Conservation (phyloP, 805 yeast species). For the Metschnikowia reukaufii region DNA sequence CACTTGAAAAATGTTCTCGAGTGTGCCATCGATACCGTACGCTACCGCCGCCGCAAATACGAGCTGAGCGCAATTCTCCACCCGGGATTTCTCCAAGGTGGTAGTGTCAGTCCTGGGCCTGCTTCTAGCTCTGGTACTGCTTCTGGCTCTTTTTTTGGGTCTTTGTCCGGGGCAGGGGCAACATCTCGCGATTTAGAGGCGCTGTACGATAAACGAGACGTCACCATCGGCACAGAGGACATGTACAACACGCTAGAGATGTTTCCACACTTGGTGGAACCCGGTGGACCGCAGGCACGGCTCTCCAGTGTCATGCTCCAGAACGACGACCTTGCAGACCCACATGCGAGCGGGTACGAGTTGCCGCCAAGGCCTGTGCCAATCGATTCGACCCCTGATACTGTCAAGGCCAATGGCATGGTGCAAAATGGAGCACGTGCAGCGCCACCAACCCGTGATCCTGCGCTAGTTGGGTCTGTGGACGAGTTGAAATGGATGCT, state of each 20-base stretch:
- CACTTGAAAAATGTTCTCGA: slow-evolving; percentile 76
- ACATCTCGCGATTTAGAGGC: too few species aligned
- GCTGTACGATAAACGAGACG: slow-evolving; percentile 12
- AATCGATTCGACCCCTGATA: background rate
- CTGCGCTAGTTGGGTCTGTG: slow-evolving; percentile 46
- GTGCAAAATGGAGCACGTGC: too few species aligned
- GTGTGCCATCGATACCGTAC: slow-evolving; percentile 68
- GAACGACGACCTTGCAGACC: slow-evolving; percentile 50
- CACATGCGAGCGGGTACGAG: slow-evolving; percentile 24
- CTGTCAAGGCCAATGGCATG: background rate
- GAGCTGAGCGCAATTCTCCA: slow-evolving; percentile 36
- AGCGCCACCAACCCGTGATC: slow-evolving; percentile 6
- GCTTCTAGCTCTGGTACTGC: background rate
- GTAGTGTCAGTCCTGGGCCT: background rate
- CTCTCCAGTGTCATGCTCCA: slow-evolving; percentile 49
- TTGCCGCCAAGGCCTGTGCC: slow-evolving; percentile 28
- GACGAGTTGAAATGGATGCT: slow-evolving; percentile 73
- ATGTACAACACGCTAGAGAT: slow-evolving; percentile 61
- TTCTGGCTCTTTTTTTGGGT: too few species aligned
- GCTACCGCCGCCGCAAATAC: slow-evolving; percentile 54
- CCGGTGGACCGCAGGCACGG: slow-evolving; percentile 58
- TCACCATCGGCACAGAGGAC: slow-evolving; percentile 64
- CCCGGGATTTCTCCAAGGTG: slow-evolving; percentile 20
- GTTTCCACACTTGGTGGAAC: slow-evolving; percentile 67
- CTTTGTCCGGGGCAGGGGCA: slow-evolving; percentile 9